Evolutionary conservation across 2,329 filamentous ascomycete species (phyloP).

Genomic region (Verticillium isaacii): DNA sequence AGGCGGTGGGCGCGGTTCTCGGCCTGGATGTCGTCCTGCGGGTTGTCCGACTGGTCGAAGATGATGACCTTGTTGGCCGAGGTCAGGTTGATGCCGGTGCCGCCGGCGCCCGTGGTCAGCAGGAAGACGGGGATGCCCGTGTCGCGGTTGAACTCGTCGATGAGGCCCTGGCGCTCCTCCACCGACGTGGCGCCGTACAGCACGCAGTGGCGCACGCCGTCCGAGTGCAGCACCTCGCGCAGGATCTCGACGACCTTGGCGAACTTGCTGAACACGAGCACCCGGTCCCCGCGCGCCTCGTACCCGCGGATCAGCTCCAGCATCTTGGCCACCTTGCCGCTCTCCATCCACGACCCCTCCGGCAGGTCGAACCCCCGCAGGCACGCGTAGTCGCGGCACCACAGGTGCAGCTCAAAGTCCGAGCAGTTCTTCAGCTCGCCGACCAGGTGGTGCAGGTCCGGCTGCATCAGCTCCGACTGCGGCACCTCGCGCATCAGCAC

Average conservation of each 20-base stretch:
- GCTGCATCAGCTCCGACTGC: conserved; percentile 47
- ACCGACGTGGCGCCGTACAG: conserved; percentile 83
- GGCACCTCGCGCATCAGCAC: conserved; percentile 68
- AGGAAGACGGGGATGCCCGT: conserved; percentile 82
- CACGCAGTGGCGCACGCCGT: conserved; percentile 73
- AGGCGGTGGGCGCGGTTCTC: conserved; percentile 96
- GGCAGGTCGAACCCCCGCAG: conserved; percentile 50
- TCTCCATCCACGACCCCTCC: conserved; percentile 49
- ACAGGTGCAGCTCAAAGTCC: conserved; percentile 62
- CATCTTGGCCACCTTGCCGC: conserved; percentile 82
- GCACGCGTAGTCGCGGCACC: conserved; percentile 57
- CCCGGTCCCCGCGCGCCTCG: conserved; percentile 75
- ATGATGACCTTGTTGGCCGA: conserved; percentile 97
- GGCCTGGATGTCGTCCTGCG: conserved; percentile 96
- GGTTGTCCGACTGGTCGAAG: conserved; percentile 96
- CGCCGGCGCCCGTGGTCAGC: conserved; percentile 87
- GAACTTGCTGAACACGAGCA: conserved; percentile 91
- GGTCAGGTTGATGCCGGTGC: conserved; percentile 94
- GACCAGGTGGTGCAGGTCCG: conserved; percentile 46
- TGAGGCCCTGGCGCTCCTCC: conserved; percentile 76
- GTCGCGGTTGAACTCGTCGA: conserved; percentile 80
- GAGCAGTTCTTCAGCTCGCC: conserved; percentile 54
- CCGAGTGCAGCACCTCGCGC: conserved; percentile 70
- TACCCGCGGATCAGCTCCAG: conserved; percentile 69
- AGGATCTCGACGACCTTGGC: conserved; percentile 88